Conservation (phyloP, 2,329 filamentous ascomycete genomes). For the Periglandula ipomoeae region DNA sequence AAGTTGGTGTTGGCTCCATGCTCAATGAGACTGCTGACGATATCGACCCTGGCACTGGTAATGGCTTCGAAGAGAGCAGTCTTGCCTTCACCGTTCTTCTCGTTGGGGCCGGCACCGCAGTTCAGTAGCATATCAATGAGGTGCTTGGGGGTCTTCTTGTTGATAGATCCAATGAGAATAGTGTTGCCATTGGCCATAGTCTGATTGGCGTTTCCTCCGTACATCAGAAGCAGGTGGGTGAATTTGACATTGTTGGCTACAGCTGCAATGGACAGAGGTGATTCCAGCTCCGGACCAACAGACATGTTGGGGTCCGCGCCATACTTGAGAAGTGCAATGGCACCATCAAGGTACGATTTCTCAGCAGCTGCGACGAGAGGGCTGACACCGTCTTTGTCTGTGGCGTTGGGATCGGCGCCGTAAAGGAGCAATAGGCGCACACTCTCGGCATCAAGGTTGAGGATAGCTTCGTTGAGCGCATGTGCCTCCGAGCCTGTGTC, state of each 20-base stretch:
- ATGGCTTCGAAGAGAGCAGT: slow-evolving; percentile 57
- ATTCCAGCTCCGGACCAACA: slow-evolving; percentile 40
- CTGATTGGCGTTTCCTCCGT: slow-evolving; percentile 49
- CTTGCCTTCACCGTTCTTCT: slow-evolving; percentile 51
- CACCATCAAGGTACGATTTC: slow-evolving; percentile 45
- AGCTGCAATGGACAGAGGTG: slow-evolving; percentile 43
- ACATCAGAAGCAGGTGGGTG: slow-evolving; percentile 49
- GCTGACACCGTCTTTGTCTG: slow-evolving; percentile 38
- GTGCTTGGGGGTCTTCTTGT: slow-evolving; percentile 43
- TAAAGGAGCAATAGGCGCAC: slow-evolving; percentile 47
- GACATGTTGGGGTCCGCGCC: slow-evolving; percentile 49
- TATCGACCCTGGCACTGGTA: slow-evolving; percentile 42
- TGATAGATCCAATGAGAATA: slow-evolving; percentile 50
- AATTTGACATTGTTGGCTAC: slow-evolving; percentile 45
- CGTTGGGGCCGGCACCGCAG: slow-evolving; percentile 49
- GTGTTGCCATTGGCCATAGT: slow-evolving; percentile 49
- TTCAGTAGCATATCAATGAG: slow-evolving; percentile 51
- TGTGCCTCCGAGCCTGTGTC: slow-evolving; percentile 36
- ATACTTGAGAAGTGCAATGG: slow-evolving; percentile 54
- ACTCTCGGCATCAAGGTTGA: slow-evolving; percentile 41
- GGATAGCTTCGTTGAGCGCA: slow-evolving; percentile 43
- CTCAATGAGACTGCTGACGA: slow-evolving; percentile 41
- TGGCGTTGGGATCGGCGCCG: slow-evolving; percentile 45
- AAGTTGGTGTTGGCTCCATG: slow-evolving; percentile 58
- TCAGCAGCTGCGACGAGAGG: slow-evolving; percentile 44